Conservation (phyloP, 345 rosid genomes). For the Pugionium dolabratum region DNA sequence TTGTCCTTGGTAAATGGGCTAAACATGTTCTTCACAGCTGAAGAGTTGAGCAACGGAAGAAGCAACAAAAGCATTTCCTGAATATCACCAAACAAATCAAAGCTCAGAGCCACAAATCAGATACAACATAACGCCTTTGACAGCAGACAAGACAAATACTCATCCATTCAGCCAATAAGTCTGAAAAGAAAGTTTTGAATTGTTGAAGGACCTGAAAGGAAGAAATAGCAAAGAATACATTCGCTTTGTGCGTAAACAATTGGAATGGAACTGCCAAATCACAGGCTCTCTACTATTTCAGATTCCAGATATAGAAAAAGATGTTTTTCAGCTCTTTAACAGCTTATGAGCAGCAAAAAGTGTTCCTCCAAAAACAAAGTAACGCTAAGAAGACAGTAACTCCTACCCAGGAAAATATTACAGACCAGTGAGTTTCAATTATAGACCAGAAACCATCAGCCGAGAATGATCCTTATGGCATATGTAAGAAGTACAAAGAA, state of each 20-base stretch:
- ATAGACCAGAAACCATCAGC: slow-evolving; percentile 3
- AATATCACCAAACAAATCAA: slow-evolving; percentile 29
- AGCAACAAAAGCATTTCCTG: slow-evolving; percentile 97
- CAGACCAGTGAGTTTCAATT: slow-evolving; percentile 23
- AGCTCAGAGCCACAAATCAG: too few species aligned
- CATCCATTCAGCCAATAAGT: too few species aligned
- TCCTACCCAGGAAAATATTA: slow-evolving; percentile 1
- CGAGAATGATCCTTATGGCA: slow-evolving; percentile 8
- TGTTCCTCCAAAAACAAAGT: slow-evolving; percentile 9
- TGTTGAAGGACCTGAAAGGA: slow-evolving; percentile 1
- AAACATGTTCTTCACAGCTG: slow-evolving; percentile 70
- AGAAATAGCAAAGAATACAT: not conserved
- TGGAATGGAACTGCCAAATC: slow-evolving; percentile 2
- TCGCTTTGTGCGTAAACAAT: slow-evolving; percentile 5
- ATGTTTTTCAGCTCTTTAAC: not conserved
- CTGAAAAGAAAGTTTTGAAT: not conserved
- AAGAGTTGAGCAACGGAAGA: slow-evolving; percentile 95
- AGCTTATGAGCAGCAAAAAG: slow-evolving; percentile 9
- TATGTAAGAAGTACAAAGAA: slow-evolving; percentile 15
- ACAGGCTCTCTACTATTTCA: slow-evolving; percentile 9
- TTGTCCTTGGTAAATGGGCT: slow-evolving; percentile 84
- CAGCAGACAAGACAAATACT: slow-evolving; percentile 1
- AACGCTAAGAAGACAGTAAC: slow-evolving; percentile 6
- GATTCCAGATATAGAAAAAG: slow-evolving; percentile 17
- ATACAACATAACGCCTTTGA: not conserved